A percentile compares a stretch with the other conserved stretches of the same genome.
These are phyloP conservation scores for Colletotrichum camelliae DNA, from an alignment of 2,329 filamentous ascomycete genomes.

Conservation along the genomic window DNA sequence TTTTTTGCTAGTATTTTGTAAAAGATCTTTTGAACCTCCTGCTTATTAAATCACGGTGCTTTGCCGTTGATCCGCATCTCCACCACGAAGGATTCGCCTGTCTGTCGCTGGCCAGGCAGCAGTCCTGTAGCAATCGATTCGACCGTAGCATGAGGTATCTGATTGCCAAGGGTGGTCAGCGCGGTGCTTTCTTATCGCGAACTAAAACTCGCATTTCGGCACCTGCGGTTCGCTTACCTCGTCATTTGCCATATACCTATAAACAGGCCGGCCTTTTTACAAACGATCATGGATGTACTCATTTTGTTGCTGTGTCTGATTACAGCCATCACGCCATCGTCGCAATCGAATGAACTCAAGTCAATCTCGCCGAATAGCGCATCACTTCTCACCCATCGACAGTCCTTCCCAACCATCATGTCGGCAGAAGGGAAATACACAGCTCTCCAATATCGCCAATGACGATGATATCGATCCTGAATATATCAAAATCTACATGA, in stretches of 20 bases:
- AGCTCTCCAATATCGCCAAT: background rate
- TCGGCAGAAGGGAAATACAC: background rate
- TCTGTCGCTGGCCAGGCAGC: background rate
- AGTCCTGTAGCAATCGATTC: fast-evolving
- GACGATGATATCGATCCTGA: background rate
- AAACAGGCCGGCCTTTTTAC: background rate
- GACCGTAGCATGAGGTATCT: fast-evolving
- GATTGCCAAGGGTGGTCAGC: background rate
- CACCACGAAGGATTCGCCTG: background rate
- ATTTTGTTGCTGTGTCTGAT: no score
- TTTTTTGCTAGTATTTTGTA: background rate
- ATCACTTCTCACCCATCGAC: fast-evolving
- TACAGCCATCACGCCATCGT: background rate
- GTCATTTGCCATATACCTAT: background rate
- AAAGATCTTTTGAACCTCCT: background rate
- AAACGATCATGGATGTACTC: no score
- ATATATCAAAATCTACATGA: background rate
- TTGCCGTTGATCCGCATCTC: background rate
- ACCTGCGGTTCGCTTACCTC: background rate
- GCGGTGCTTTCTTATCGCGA: fast-evolving
- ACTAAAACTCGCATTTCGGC: background rate
- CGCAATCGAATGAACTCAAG: fast-evolving
- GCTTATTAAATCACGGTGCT: fast-evolving
- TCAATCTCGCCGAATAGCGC: fast-evolving
- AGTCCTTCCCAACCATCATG: background rate